Percentiles rank a stretch among this genome's conserved stretches.
Conservation (phyloP, 495 filamentous ascomycete species). For the Penicillium verhagenii region DNA sequence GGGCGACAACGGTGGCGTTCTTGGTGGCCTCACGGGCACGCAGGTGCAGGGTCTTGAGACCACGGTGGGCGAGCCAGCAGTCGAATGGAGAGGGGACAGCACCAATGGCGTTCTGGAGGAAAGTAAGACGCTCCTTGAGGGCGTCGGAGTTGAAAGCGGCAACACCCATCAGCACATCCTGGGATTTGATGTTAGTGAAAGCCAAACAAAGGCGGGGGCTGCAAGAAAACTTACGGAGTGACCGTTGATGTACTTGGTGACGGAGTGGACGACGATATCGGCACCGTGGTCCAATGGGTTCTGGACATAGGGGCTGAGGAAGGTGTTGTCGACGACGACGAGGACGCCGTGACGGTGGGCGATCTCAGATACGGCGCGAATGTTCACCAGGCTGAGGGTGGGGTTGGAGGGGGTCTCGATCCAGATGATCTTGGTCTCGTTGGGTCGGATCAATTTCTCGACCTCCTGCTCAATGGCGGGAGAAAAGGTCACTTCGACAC, state of each 20-base stretch:
- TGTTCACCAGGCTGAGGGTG: constrained; percentile 88
- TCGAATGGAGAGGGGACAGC: constrained; percentile 94
- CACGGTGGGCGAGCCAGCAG: constrained; percentile 98
- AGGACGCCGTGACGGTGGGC: constrained; percentile 87
- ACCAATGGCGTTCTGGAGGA: constrained; percentile 97
- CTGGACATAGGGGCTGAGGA: constrained; percentile 92
- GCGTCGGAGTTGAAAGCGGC: constrained; percentile 89
- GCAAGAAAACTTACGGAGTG: constrained; percentile 59
- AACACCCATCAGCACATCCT: constrained; percentile 97
- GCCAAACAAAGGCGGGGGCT: background rate
- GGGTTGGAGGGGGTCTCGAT: constrained; percentile 96
- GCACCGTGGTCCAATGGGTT: constrained; percentile 94
- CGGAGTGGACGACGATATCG: constrained; percentile 96
- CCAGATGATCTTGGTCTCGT: constrained; percentile 92
- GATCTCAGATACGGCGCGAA: constrained; percentile 72
- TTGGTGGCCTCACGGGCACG: constrained; percentile 78
- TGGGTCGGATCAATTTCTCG: constrained; percentile 72
- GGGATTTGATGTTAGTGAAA: constrained; percentile 8
- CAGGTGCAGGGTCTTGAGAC: constrained; percentile 94
- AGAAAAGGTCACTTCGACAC: constrained; percentile 91
- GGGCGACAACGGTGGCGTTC: constrained; percentile 79
- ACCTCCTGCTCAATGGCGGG: constrained; percentile 87
- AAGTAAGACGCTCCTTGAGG: constrained; percentile 72
- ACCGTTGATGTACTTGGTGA: constrained; percentile 99
- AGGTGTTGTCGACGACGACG: constrained; percentile 99